Conservation (phyloP, 306 rosid genomes). For the Castanea crenata region DNA sequence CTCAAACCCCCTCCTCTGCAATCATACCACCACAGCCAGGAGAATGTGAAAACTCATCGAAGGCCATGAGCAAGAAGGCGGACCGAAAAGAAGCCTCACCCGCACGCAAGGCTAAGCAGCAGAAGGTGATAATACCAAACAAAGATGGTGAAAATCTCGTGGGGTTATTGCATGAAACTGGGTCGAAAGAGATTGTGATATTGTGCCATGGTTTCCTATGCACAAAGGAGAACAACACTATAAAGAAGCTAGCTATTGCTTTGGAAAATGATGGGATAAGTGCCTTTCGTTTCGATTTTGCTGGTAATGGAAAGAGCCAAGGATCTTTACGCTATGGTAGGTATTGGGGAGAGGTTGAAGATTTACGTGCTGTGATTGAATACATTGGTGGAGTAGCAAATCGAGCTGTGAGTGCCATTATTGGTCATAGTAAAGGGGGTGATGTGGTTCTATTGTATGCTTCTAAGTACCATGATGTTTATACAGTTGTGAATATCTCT, state of each 20-base stretch:
- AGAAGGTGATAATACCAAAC: constrained; percentile 48
- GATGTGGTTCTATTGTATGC: constrained; percentile 70
- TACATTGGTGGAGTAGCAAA: constrained; percentile 42
- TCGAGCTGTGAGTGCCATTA: constrained; percentile 44
- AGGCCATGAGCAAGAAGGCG: too few relatives aligned
- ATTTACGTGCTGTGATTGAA: constrained; percentile 52
- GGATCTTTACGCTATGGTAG: constrained; percentile 61
- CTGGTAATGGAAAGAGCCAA: constrained; percentile 80
- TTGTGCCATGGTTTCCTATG: constrained; percentile 68
- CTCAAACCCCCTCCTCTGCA: too few relatives aligned
- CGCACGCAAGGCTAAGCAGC: background rate
- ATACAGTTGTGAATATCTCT: constrained; percentile 61
- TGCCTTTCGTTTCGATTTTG: constrained; percentile 64
- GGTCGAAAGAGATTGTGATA: constrained; percentile 54
- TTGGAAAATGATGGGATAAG: constrained; percentile 53
- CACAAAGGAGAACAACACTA: constrained; percentile 48
- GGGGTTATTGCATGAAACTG: constrained; percentile 69
- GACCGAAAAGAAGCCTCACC: too few relatives aligned
- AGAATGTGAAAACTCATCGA: too few relatives aligned
- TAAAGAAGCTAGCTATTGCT: constrained; percentile 52
- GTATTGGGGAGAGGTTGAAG: constrained; percentile 67
- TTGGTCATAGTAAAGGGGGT: constrained; percentile 93
- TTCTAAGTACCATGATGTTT: constrained; percentile 55
- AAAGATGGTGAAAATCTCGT: constrained; percentile 58
- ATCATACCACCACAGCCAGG: too few relatives aligned